A percentile compares a stretch with the other conserved stretches of the same genome.
Evolutionary conservation across 495 filamentous ascomycete genomes (phyloP).

Genomic region (Aspergillus indologenus): DNA sequence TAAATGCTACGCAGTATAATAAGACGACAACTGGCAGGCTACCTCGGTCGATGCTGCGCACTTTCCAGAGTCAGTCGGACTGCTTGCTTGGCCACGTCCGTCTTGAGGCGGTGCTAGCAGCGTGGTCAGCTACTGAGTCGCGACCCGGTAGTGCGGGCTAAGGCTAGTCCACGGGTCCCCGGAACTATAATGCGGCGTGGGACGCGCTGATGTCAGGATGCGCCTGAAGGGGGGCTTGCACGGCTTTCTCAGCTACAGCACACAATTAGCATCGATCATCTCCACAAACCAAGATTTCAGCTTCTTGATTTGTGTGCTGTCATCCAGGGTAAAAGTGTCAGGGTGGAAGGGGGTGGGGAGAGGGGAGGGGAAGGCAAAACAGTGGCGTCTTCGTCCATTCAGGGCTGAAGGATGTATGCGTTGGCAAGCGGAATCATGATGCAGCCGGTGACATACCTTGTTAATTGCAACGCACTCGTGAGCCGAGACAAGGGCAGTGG

Average conservation of each 20-base stretch:
- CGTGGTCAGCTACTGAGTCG: conserved; percentile 14
- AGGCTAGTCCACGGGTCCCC: conserved; percentile 24
- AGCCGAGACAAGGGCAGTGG: conserved; percentile 20
- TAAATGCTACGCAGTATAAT: conserved; percentile 32
- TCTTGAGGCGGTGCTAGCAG: conserved; percentile 31
- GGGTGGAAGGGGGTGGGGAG: conserved; percentile 22
- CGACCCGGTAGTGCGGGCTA: conserved; percentile 19
- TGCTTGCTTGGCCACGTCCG: conserved; percentile 28
- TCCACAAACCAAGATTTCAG: conserved; percentile 19
- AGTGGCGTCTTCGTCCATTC: conserved; percentile 33
- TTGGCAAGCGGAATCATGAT: conserved; percentile 44
- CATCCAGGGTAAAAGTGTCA: conserved; percentile 18
- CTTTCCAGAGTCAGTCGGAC: conserved; percentile 12
- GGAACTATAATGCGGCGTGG: conserved; percentile 20
- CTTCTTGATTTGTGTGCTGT: conserved; percentile 32
- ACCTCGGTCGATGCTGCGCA: conserved; percentile 20
- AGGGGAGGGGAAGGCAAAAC: conserved; percentile 20
- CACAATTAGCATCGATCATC: conserved; percentile 29
- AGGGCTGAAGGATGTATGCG: conserved; percentile 45
- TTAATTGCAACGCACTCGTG: conserved; percentile 35
- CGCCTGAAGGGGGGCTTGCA: conserved; percentile 18
- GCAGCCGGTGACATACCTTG: conserved; percentile 46
- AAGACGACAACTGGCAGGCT: conserved; percentile 28
- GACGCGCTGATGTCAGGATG: conserved; percentile 24
- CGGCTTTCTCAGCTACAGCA: conserved; percentile 23